Percentiles rank a stretch among this genome's conserved stretches.
These are phyloP conservation scores for Gigaspora rosea DNA, from an alignment of 192 early-diverging fungal genomes.

Conservation along the genomic window DNA sequence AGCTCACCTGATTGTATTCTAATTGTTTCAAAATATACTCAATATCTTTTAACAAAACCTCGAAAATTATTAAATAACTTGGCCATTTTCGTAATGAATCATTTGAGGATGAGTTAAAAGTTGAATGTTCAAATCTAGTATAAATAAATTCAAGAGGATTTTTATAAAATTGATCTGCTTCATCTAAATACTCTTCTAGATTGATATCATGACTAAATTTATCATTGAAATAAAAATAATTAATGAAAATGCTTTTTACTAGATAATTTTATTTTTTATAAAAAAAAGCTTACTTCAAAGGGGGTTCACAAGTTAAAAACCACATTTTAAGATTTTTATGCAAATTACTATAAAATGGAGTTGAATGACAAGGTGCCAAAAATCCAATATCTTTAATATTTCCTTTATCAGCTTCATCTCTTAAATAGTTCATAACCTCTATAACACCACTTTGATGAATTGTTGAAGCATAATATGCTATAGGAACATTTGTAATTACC, in stretches of 20 bases:
- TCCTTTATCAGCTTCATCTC: slow-evolving; percentile 43
- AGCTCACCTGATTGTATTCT: slow-evolving; percentile 60
- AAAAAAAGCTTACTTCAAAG: slow-evolving; percentile 53
- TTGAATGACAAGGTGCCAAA: slow-evolving; percentile 98
- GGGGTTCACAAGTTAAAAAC: slow-evolving; percentile 93
- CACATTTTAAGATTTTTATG: slow-evolving; percentile 70
- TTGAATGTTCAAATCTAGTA: slow-evolving; percentile 35
- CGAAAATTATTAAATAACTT: slow-evolving; percentile 81
- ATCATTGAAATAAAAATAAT: not conserved
- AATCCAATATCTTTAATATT: slow-evolving; percentile 59
- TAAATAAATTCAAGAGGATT: slow-evolving; percentile 64
- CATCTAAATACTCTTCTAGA: slow-evolving; percentile 55
- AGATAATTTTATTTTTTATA: not conserved
- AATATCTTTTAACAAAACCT: slow-evolving; percentile 51
- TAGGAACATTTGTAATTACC: slow-evolving; percentile 64
- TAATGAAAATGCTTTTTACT: not conserved
- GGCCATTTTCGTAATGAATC: slow-evolving; percentile 51
- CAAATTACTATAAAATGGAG: slow-evolving; percentile 87
- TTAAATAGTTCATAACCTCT: slow-evolving; percentile 79
- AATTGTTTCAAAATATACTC: slow-evolving; percentile 37
- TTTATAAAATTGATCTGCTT: slow-evolving; percentile 80
- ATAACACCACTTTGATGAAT: slow-evolving; percentile 94
- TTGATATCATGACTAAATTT: slow-evolving; percentile 32
- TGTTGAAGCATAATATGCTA: slow-evolving; percentile 69
- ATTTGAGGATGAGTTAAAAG: slow-evolving; percentile 15